phyloP scores from a whole-genome alignment of 164 flowering plant genomes.

The Magnolia kwangsiensis region DNA sequence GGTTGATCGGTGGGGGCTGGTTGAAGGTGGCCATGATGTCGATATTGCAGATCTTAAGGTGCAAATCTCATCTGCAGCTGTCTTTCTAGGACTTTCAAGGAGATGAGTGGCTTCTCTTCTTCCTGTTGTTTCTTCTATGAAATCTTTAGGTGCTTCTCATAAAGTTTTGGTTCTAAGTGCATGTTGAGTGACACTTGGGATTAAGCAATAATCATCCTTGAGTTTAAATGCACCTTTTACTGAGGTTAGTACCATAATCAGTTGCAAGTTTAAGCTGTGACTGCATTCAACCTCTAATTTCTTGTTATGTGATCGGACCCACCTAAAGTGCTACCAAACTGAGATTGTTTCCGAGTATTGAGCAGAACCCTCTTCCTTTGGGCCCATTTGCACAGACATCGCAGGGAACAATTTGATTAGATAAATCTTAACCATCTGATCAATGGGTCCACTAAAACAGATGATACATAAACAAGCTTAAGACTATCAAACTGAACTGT shows the following conservation, averaged over 20 bases:
- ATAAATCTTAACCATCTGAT: too few relatives aligned
- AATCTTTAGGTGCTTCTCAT: background rate
- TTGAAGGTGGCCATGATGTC: constrained; percentile 97
- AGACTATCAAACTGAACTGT: too few relatives aligned
- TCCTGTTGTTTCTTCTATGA: background rate
- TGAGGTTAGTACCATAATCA: background rate
- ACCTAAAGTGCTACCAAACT: too few relatives aligned
- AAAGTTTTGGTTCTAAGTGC: background rate
- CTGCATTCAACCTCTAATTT: background rate
- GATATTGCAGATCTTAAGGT: constrained; percentile 92
- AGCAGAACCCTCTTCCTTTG: background rate
- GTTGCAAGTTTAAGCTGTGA: background rate
- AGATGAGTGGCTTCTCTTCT: background rate
- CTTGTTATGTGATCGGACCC: background rate
- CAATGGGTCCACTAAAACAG: too few relatives aligned
- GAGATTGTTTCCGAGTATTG: too few relatives aligned
- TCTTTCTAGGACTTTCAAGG: constrained; percentile 69
- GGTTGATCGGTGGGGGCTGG: constrained; percentile 93
- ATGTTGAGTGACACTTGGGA: background rate
- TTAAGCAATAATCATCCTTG: background rate
- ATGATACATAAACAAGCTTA: too few relatives aligned
- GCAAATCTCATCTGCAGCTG: constrained; percentile 78
- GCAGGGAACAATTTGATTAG: too few relatives aligned
- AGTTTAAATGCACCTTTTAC: background rate
- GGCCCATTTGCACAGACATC: background rate